Evolutionary conservation across 116 monocot species (phyloP).

Genomic region (Papilionanthe hybrid): DNA sequence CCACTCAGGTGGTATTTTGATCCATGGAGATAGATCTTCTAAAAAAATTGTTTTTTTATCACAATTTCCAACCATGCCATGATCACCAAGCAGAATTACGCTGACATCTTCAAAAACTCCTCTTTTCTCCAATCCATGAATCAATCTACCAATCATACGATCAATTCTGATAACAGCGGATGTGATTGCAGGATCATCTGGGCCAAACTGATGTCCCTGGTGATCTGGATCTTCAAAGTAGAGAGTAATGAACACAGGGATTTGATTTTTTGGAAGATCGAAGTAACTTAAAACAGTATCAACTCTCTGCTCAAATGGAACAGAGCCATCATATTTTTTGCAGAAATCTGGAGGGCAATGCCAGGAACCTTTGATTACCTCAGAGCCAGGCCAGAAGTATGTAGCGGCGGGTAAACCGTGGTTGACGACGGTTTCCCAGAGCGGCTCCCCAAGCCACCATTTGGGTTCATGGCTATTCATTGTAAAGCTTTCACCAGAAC

Average conservation of each 20-base stretch:
- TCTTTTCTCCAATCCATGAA: slow-evolving; percentile 27
- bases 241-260: slow-evolving; percentile 32
- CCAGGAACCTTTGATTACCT: slow-evolving; percentile 44
- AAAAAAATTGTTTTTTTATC: slow-evolving; percentile 34
- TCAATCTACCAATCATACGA: slow-evolving; percentile 33
- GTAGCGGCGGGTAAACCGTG: slow-evolving; percentile 31
- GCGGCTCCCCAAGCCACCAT: slow-evolving; percentile 54
- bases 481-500: slow-evolving; percentile 21
- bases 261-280: slow-evolving; percentile 23
- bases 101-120: slow-evolving; percentile 41
- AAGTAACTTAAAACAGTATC: slow-evolving; percentile 35
- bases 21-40: slow-evolving; percentile 36
- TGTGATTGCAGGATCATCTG: slow-evolving; percentile 37
- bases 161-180: slow-evolving; percentile 28
- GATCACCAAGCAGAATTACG: slow-evolving; percentile 35
- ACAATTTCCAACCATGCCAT: slow-evolving; percentile 48
- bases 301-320: slow-evolving; percentile 38
- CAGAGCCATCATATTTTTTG: slow-evolving; percentile 26
- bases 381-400: slow-evolving; percentile 50
- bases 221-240: slow-evolving; percentile 47
- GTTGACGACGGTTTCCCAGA: slow-evolving; percentile 41
- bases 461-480: slow-evolving; percentile 16
- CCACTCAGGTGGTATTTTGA: slow-evolving; percentile 24
- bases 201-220: slow-evolving; percentile 42
- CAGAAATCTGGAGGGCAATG: slow-evolving; percentile 28